Conservation (phyloP, 371 early-diverging fungal genomes). For the Apophysomyces elegans region DNA sequence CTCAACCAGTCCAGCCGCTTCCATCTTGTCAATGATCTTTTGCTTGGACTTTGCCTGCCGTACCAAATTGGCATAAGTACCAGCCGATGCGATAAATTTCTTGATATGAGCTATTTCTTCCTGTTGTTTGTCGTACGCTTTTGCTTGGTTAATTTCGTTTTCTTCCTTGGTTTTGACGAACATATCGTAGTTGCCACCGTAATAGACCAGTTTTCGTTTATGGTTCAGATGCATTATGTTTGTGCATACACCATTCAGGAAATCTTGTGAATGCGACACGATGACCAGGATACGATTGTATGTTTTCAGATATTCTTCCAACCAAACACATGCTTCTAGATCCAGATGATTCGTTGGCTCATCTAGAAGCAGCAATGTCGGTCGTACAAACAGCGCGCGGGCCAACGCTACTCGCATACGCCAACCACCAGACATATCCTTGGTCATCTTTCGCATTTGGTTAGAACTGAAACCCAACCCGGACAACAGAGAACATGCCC, state of each 20-base stretch:
- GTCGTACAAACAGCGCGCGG: slow-evolving; percentile 94
- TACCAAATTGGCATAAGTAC: slow-evolving; percentile 99
- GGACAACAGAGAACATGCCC: slow-evolving; percentile 88
- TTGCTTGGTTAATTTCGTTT: slow-evolving; percentile 95
- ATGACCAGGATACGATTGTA: slow-evolving; percentile 95
- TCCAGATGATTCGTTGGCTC: slow-evolving; percentile 98
- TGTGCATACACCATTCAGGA: slow-evolving; percentile 97
- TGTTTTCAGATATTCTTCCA: slow-evolving; percentile 94
- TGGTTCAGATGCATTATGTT: slow-evolving; percentile 91
- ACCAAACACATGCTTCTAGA: slow-evolving; percentile 97
- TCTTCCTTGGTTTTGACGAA: slow-evolving; percentile 94
- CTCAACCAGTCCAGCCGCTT: slow-evolving; percentile 95
- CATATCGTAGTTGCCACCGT: slow-evolving; percentile 98
- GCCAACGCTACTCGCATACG: slow-evolving; percentile 98
- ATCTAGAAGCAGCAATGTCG: slow-evolving; percentile 96
- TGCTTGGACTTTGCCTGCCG: slow-evolving; percentile 98
- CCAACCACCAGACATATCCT: slow-evolving; percentile 99
- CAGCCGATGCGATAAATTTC: slow-evolving; percentile 98
- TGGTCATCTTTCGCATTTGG: slow-evolving; percentile 87
- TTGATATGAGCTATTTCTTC: slow-evolving; percentile 98
- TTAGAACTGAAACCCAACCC: slow-evolving; percentile 94
- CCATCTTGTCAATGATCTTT: slow-evolving; percentile 99
- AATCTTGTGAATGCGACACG: slow-evolving; percentile 99
- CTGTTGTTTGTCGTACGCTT: slow-evolving; percentile 98
- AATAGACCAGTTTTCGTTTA: slow-evolving; percentile 91